Evolutionary conservation across 1,284 basidiomycete species (phyloP).

Genomic region (Moesziomyces sp.): DNA sequence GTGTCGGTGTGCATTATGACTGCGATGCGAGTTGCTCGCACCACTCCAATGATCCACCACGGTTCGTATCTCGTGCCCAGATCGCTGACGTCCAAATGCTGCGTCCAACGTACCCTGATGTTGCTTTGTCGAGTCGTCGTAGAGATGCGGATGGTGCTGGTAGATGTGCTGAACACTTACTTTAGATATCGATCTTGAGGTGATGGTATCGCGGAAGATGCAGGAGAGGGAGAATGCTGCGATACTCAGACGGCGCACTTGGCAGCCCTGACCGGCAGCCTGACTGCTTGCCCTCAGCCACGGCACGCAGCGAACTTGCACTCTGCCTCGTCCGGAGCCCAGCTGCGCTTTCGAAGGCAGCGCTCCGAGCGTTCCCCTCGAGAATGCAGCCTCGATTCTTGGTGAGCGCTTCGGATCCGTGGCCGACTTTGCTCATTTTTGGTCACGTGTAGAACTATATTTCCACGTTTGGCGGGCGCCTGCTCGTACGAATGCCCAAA

Average conservation of each 20-base stretch:
- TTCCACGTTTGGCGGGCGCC: neutral
- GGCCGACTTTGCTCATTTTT: neutral
- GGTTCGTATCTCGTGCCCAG: neutral
- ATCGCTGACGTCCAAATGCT: neutral
- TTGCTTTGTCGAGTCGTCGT: neutral
- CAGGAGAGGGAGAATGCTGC: slow-evolving; percentile 10
- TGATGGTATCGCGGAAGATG: slow-evolving; percentile 48
- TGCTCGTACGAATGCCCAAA: slow-evolving; percentile 2
- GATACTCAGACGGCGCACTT: slow-evolving; percentile 6
- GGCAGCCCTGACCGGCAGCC: neutral
- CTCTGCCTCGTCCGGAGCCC: neutral
- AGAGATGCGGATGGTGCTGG: slow-evolving; percentile 8
- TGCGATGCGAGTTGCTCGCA: neutral
- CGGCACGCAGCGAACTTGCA: neutral
- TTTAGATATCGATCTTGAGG: slow-evolving; percentile 51
- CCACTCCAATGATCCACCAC: too few species aligned
- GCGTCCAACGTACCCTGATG: neutral
- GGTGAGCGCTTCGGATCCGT: neutral
- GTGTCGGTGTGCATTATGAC: neutral
- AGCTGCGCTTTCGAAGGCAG: too few species aligned
- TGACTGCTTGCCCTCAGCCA: neutral
- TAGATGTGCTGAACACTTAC: slow-evolving; percentile 24
- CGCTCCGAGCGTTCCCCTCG: too few species aligned
- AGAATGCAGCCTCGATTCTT: neutral
- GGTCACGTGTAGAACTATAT: slow-evolving; percentile 26